These are phyloP conservation scores for Penicillium sp. DNA, from an alignment of 2,329 filamentous ascomycete genomes.

Conservation along the genomic window DNA sequence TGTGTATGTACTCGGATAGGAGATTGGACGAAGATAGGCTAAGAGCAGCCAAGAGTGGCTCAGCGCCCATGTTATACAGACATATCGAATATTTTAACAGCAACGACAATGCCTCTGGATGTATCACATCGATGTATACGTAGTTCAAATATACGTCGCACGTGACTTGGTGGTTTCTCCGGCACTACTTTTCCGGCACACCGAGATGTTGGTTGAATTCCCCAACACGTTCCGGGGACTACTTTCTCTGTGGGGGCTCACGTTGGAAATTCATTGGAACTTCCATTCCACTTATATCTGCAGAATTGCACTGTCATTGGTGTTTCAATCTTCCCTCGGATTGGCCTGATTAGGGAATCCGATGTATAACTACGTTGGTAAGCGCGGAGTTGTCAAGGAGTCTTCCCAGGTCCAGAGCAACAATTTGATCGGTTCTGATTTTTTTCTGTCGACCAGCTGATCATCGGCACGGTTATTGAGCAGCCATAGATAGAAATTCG, in stretches of 20 bases:
- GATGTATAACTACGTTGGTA: neutral
- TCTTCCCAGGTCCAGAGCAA: neutral
- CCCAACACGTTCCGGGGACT: slow-evolving; percentile 6
- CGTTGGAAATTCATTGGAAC: neutral
- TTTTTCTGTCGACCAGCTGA: neutral
- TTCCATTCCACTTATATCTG: neutral
- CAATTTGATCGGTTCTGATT: neutral
- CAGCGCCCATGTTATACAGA: neutral
- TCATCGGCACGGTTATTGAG: slow-evolving; percentile 8
- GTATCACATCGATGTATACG: neutral
- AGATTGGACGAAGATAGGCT: neutral
- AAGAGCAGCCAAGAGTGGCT: too few species aligned
- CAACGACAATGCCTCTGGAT: neutral
- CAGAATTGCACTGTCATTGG: neutral
- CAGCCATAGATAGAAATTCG: neutral
- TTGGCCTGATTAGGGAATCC: slow-evolving; percentile 1
- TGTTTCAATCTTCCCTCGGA: neutral
- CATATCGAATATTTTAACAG: neutral
- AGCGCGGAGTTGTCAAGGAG: neutral
- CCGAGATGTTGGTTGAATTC: slow-evolving; percentile 2
- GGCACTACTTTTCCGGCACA: slow-evolving; percentile 14
- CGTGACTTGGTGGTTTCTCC: slow-evolving; percentile 4
- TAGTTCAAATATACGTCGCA: neutral
- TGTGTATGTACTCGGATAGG: neutral
- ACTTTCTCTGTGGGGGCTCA: neutral